A percentile compares a stretch with the other conserved stretches of the same genome.
Conservation (phyloP, 108 stramenopile species). For the Cafeteria roenbergensis region DNA sequence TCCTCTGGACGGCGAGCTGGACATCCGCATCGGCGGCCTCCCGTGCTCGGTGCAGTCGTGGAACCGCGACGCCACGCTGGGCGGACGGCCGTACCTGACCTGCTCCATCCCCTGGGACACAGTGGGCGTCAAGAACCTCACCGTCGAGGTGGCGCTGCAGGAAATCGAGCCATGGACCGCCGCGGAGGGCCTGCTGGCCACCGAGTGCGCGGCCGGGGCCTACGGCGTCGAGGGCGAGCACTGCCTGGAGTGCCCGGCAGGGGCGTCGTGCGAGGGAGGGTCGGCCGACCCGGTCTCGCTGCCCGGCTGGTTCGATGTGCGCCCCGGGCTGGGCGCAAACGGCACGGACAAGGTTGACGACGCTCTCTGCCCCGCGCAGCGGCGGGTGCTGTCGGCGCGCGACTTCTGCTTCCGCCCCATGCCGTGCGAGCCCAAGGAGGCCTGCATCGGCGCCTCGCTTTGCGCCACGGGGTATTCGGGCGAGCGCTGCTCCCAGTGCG, state of each 20-base stretch:
- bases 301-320: neutral
- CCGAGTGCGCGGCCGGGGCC: neutral
- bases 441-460: constrained; percentile 23
- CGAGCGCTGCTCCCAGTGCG: constrained; percentile 18
- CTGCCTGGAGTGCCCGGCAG: constrained; percentile 5
- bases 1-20: neutral
- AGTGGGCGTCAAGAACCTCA: neutral
- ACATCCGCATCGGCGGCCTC: neutral
- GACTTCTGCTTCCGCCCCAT: neutral
- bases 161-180: neutral
- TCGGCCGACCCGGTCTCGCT: neutral
- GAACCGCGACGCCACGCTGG: too few relatives aligned
- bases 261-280: constrained; percentile 3
- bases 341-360: neutral
- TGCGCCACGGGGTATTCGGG: constrained; percentile 18
- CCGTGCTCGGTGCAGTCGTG: too few relatives aligned
- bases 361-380: neutral
- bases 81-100: neutral
- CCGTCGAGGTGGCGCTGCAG: neutral
- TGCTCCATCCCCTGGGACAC: neutral
- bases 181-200: neutral
- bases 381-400: neutral
- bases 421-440: constrained; percentile 17
- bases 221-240: constrained; percentile 8
- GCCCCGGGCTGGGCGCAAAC: neutral